Evolutionary conservation across 1,284 basidiomycete genomes (phyloP).

Genomic region (Cutaneotrichosporon sp.): DNA sequence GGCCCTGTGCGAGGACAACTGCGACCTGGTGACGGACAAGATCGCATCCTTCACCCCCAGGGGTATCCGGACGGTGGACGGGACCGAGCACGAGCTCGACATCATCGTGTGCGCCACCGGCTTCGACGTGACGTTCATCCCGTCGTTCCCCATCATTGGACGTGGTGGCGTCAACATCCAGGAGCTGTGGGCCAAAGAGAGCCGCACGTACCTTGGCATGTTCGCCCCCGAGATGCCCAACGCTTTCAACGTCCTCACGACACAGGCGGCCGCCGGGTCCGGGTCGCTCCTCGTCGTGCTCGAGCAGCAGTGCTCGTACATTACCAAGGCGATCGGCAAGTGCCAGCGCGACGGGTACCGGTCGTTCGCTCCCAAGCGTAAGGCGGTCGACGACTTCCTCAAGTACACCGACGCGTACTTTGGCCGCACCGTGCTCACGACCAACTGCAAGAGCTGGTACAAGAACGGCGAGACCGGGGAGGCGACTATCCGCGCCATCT

Average conservation of each 20-base stretch:
- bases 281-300: constrained; percentile 21
- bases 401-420: constrained; percentile 35
- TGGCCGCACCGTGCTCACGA: constrained; percentile 31
- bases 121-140: constrained; percentile 38
- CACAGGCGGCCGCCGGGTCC: constrained; percentile 11
- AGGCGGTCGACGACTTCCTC: constrained; percentile 40
- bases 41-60: constrained; percentile 27
- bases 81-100: constrained; percentile 33
- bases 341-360: constrained; percentile 19
- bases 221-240: constrained; percentile 41
- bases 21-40: constrained; percentile 25
- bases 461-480: constrained; percentile 24
- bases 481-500: constrained; percentile 25
- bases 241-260: constrained; percentile 16
- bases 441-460: constrained; percentile 36
- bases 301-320: constrained; percentile 28
- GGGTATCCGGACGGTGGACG: constrained; percentile 30
- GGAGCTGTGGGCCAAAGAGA: constrained; percentile 35
- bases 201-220: constrained; percentile 38
- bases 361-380: constrained; percentile 27
- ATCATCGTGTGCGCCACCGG: constrained; percentile 38
- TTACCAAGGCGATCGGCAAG: constrained; percentile 22
- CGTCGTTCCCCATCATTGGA: constrained; percentile 35
- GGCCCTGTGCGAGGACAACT: constrained; percentile 38
- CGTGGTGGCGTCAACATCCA: constrained; percentile 33